Base-by-base conservation (phyloP, 208 protist genomes). In the Herpetomonas muscarum region DNA sequence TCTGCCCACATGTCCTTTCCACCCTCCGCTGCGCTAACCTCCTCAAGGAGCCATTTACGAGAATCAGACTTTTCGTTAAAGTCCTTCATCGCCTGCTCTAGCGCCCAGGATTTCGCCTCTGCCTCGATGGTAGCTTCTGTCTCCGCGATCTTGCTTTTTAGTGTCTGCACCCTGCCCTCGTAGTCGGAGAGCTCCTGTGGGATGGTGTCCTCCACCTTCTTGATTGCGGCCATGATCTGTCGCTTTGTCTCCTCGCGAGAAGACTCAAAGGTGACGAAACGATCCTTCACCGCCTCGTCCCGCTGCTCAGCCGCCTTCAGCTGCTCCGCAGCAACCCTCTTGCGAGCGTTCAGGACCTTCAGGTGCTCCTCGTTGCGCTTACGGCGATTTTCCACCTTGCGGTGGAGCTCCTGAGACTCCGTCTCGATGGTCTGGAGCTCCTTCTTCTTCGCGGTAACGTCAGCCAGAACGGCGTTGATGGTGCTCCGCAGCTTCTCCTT, bases 91-190 rank as follows among this genome's bases (percentile, higher is more conserved):
- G 81, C 87, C 32, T 70, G 52, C 55, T 94, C 84, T 2, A 90
- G 56, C 4, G 73, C 79, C 82, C 79, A 90, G n/a, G 81, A 81
- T 63, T 87, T 89, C 22, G 72, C 80, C 60, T 94, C 84, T 10
- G 71, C 68, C 57, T 89, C 77, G 7, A 72, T 71, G 5, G 75
- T 48, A 1, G 77, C 74, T 19, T 56, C 52, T 26, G 71, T 67
- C 50, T 88, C 77, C 0, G 58, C 49, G 34, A 84, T 77, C 47
- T 71, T 76, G 49, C 60, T 80, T 36, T 72, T 67, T 2, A 87
- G 22, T 24, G 74, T 56, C 15, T 66, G 58, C 17, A 70, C 31
- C 42, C 79, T 81, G 29, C 78, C 61, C 34, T 81, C 61, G 63
- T 90, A 74, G 0, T 62, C 70, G n/a, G 69, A 55, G 15, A 58